phyloP scores from a whole-genome alignment of 2,329 filamentous ascomycete species.

The Colletotrichum musicola region DNA sequence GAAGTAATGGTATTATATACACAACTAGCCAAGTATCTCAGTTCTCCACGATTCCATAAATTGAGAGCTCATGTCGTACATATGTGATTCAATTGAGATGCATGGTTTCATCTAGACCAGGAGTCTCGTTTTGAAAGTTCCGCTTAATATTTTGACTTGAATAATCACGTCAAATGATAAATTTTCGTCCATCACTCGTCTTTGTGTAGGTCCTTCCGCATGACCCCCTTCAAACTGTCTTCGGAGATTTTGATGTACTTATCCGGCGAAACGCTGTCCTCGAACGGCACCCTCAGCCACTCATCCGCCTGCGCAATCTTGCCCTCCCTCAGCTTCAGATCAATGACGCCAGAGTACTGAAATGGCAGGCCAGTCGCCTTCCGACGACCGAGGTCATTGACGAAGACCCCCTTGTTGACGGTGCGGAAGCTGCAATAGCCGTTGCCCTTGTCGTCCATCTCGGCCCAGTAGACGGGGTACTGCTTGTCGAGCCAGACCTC shows the following conservation, averaged over 20 bases:
- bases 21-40: no score
- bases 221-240: constrained; percentile 17
- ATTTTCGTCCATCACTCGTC: background rate
- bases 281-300: constrained; percentile 26
- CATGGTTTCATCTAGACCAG: no score
- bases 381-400: constrained; percentile 26
- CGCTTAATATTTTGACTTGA: no score
- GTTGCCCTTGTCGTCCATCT: constrained; percentile 19
- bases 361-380: constrained; percentile 30
- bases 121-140: no score
- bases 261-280: constrained; percentile 27
- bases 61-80: no score
- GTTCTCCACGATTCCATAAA: no score
- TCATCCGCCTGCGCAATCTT: constrained; percentile 28
- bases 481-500: constrained; percentile 25
- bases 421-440: constrained; percentile 33
- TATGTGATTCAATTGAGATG: no score
- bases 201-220: constrained; percentile 19
- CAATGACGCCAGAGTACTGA: constrained; percentile 25
- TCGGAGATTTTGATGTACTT: constrained; percentile 34
- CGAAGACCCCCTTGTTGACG: constrained; percentile 30
- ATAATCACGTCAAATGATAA: no score
- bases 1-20: no score
- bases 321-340: constrained; percentile 16
- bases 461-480: constrained; percentile 32